Base-by-base conservation (phyloP, 495 filamentous ascomycete genomes). In the Cudoniella acicularis region DNA sequence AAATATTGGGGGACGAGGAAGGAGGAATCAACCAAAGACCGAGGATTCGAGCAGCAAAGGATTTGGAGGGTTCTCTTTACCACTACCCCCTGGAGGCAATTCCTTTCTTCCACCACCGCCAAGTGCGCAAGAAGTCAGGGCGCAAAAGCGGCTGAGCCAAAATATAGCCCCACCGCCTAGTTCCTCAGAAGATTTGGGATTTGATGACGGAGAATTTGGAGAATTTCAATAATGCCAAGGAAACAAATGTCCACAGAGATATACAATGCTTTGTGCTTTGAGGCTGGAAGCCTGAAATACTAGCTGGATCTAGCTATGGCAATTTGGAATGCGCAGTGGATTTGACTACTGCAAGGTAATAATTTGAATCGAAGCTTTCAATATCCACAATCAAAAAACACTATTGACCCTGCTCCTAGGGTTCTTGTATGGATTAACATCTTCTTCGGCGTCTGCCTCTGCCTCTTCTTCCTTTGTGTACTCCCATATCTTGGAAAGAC, bases 131-230 rank as follows among this genome's bases (percentile, higher is more conserved):
- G 76, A 83, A 57, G 69, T 77, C 23, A 75, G 77, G 74, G 69
- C 73, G 43, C 71, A 79, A 53, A 79, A 83, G 66, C 73, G 79
- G 45, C 62, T 77, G 51, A 71, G 73, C 36, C 56, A 64, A 17
- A 68, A 69, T 49, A 62, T 67, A 43, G 59, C 60, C 8, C 52
- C 57, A 26, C 54, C 58, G 21, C 52, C 52, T 43, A 50, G 30
- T 1, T 76, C 75, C 17, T 73, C 76, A 9, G 76, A 81, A 57
- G 75, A 83, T 47, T 43, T 85, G 52, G 84, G 83, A 8, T 87
- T 87, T 64, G 84, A 87, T 54, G 82, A 87, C 64, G 84, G 84
- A 42, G 78, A 84, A 58, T 86, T 86, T 76, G 84, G 83, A 8
- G 83, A 87, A 63, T 87, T 87, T 72, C 78, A 79, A 50, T 52